Evolutionary conservation across 495 filamentous ascomycete genomes (phyloP).

Genomic region (Neurospora sublineolata): DNA sequence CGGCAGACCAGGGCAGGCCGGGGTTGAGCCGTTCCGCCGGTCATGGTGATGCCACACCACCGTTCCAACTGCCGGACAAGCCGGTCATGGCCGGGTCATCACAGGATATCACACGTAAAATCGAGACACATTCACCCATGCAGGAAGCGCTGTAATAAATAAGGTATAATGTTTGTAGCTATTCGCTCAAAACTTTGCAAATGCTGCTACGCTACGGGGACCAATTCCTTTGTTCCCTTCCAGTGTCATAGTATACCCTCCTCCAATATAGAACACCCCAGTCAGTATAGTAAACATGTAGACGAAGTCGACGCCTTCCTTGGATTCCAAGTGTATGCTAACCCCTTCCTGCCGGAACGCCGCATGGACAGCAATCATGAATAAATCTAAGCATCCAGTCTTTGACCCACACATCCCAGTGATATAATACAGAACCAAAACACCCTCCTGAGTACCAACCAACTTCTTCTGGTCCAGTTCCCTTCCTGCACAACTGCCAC

Average conservation of each 20-base stretch:
- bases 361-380: slow-evolving; percentile 5
- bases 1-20: neutral
- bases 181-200: neutral
- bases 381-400: neutral
- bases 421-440: slow-evolving; percentile 18
- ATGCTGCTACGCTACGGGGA: neutral
- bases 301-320: neutral
- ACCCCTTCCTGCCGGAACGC: slow-evolving; percentile 9
- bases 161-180: neutral
- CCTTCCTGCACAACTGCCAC: neutral
- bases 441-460: slow-evolving; percentile 1
- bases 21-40: neutral
- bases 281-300: neutral
- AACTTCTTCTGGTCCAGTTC: slow-evolving; percentile 1
- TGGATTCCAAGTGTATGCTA: slow-evolving; percentile 14
- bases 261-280: neutral
- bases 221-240: neutral
- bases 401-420: slow-evolving; percentile 1
- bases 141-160: neutral
- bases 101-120: neutral
- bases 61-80: neutral
- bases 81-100: neutral
- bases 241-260: neutral
- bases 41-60: neutral
- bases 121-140: neutral